Base-by-base conservation (phyloP, 2,329 filamentous ascomycete species). In the Colletotrichum camelliae region DNA sequence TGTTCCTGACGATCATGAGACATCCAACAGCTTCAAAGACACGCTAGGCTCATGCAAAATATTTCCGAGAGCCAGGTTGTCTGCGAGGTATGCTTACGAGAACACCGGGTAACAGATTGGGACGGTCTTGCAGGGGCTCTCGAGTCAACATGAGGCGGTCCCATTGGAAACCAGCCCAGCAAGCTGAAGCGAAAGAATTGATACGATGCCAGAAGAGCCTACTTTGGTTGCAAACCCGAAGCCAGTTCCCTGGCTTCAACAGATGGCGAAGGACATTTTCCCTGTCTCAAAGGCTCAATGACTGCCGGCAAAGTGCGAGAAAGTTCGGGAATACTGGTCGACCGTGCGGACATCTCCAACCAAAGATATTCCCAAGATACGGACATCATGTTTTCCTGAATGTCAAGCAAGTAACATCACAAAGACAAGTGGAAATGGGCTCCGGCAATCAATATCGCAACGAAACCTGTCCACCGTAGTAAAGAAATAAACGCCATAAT, bases 381-480 rank as follows among this genome's bases (percentile, higher is more conserved):
- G 10, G 21, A 7, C 21, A 52, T 4, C 43, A 52, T 4, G n/a
- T 52, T 52, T 52, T 21, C 12, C 43, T 52, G n/a, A 52, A 13
- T 52, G 43, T 52, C 43, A 13, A 52, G 10, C 10, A 24, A 0
- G 43, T 13, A 10, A 52, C 10, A 52, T 21, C n/a, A 21, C 43
- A 52, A n/a, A 52, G 10, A 12, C n/a, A 6, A 21, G n/a, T 9
- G n/a, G n/a, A 4, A 10, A 21, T 21, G 10, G n/a, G 3, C 5
- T 52, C 12, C 43, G 43, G 43, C 43, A 2, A 52, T 52, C 43
- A 21, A 21, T n/a, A 13, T 24, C 10, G 13, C 13, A 2, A 52
- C n/a, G 0, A 1, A n/a, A n/a, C n/a, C 7, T 13, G 5, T 52
- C n/a, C 0, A 13, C 7, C 43, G 21, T 13, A 1, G n/a, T 0